A percentile compares a stretch with the other conserved stretches of the same genome.
These are phyloP conservation scores for Eleusine indica DNA, from an alignment of 176 grass and related monocot genomes.

Conservation along the genomic window DNA sequence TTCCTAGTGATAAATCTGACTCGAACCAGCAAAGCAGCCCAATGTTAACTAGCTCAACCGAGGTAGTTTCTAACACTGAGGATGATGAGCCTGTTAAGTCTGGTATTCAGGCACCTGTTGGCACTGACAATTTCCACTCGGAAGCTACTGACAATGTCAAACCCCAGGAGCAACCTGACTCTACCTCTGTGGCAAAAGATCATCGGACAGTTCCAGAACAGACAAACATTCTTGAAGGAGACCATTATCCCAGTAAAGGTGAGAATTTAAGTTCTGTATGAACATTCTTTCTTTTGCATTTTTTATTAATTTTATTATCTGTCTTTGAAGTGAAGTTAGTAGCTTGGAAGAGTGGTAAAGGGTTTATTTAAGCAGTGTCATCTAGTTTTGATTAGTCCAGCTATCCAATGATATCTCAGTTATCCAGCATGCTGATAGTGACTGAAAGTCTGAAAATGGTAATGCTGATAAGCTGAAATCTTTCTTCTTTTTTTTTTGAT, in stretches of 20 bases:
- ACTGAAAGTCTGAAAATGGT: background rate
- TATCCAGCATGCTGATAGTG: slow-evolving; percentile 13
- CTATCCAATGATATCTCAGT: background rate
- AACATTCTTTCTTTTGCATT: slow-evolving; percentile 1
- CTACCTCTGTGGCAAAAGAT: slow-evolving; percentile 27
- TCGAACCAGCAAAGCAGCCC: slow-evolving; percentile 11
- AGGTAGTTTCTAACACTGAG: slow-evolving; percentile 21
- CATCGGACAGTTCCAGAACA: slow-evolving; percentile 25
- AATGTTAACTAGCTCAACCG: slow-evolving; percentile 15
- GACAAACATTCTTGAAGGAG: background rate
- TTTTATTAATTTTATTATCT: background rate
- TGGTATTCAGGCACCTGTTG: slow-evolving; percentile 24
- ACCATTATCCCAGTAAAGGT: slow-evolving; percentile 34
- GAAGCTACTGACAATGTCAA: slow-evolving; percentile 5
- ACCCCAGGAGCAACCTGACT: slow-evolving; percentile 33
- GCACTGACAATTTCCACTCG: slow-evolving; percentile 11
- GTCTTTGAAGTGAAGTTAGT: background rate
- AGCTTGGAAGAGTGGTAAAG: background rate
- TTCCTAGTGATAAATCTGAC: background rate
- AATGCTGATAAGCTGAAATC: slow-evolving; percentile 6
- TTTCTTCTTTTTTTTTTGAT: background rate
- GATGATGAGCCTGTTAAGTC: background rate
- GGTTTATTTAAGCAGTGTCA: background rate
- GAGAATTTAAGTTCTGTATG: slow-evolving; percentile 12
- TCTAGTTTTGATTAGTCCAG: slow-evolving; percentile 4